Base-by-base conservation (phyloP, 2,329 filamentous ascomycete genomes). In the Alternaria burnsii region DNA sequence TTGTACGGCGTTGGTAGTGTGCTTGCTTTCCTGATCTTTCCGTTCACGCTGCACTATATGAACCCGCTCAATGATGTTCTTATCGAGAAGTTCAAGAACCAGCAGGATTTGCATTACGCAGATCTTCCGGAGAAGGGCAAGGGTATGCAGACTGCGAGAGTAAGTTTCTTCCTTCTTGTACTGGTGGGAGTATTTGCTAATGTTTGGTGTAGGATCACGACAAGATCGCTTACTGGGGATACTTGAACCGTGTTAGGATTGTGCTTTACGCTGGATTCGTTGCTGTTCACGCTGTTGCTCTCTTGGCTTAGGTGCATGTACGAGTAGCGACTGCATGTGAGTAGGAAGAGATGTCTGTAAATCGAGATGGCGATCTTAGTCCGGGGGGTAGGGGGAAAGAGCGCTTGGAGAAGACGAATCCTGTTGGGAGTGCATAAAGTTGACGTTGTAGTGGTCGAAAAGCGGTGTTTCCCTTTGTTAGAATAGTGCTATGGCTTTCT, bases 121-220 rank as follows among this genome's bases (percentile, higher is more conserved):
- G 52, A 55, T 10, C 20, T 55, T 12, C 52, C 42, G 9, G 52
- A 55, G 32, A 55, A 55, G 22, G 42, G 44, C 36, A 46, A 24
- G 42, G 52, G 52, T 1, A 55, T 55, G 52, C 52, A 55, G n/a
- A 55, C 52, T 48, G 52, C 52, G 7, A 48, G 32, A 5, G 52
- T 55, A 12, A 55, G 52, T 26, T 10, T n/a, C 30, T 4, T 6
- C 4, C 7, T 9, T 48, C 30, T 14, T 6, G 44, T 47, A 12
- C 14, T 12, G 1, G 14, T 2, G 6, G 16, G 4, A n/a, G n/a
- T 38, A 8, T 1, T 38, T n/a, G 36, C 8, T 38, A 38, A 38
- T 18, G 1, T 2, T 4, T 22, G 2, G 20, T 1, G 7, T 55
- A 55, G 52, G 41, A 55, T 16, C 52, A 55, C 6, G 52, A 55